A percentile compares a stretch with the other conserved stretches of the same genome.
Conservation (phyloP, 306 rosid genomes). For the Pterocarpus santalinus region DNA sequence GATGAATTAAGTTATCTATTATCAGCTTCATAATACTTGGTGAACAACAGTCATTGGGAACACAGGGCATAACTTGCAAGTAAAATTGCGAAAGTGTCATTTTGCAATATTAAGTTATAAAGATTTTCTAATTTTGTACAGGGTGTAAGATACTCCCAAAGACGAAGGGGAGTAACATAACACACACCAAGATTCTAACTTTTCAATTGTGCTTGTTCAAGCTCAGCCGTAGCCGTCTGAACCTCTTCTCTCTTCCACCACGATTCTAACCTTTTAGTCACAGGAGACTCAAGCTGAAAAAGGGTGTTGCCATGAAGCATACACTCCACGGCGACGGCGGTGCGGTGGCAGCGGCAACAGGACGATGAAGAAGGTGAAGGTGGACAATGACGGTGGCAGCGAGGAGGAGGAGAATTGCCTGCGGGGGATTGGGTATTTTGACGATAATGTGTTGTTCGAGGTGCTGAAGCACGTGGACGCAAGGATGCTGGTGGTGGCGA, state of each 20-base stretch:
- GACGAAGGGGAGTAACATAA: too few species aligned
- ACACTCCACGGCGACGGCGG: constrained; percentile 29
- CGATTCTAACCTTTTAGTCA: background rate
- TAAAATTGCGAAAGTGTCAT: too few species aligned
- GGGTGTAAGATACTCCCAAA: too few species aligned
- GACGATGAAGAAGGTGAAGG: constrained; percentile 70
- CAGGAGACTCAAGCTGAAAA: background rate
- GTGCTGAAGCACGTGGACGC: constrained; percentile 92
- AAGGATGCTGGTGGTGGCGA: constrained; percentile 72
- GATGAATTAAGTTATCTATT: too few species aligned
- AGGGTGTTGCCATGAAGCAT: constrained; percentile 70
- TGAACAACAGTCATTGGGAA: too few species aligned
- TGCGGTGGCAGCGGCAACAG: constrained; percentile 37
- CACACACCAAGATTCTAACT: too few species aligned
- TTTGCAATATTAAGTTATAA: too few species aligned
- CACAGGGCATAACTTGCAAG: too few species aligned
- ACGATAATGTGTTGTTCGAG: constrained; percentile 86
- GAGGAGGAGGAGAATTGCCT: background rate
- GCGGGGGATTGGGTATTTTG: constrained; percentile 51
- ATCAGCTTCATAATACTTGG: too few species aligned
- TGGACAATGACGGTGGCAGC: constrained; percentile 6
- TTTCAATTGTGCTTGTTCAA: too few species aligned
- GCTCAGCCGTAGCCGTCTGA: background rate
- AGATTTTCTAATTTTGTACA: too few species aligned
- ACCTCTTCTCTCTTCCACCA: constrained; percentile 15